Conservation (phyloP, 495 filamentous ascomycete genomes). For the Jackrogersella multiformis region DNA sequence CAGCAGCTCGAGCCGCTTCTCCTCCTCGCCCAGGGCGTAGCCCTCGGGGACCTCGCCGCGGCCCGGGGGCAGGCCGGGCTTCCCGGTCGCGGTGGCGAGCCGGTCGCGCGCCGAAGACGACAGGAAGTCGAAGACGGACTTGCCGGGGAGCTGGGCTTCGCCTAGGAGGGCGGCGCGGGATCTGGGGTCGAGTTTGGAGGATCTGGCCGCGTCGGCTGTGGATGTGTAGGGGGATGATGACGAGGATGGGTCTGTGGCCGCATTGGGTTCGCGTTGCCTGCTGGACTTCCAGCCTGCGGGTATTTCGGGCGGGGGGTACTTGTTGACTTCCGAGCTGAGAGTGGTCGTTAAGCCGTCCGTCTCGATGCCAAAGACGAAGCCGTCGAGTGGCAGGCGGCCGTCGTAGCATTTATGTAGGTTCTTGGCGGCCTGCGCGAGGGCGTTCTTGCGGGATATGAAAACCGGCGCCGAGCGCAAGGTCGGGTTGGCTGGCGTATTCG, state of each 20-base stretch:
- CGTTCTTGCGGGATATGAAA: slow-evolving; percentile 79
- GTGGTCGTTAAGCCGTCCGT: slow-evolving; percentile 62
- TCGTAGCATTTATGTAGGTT: slow-evolving; percentile 85
- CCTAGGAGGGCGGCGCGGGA: slow-evolving; percentile 83
- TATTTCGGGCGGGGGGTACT: slow-evolving; percentile 78
- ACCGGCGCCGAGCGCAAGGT: slow-evolving; percentile 72
- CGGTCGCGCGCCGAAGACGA: slow-evolving; percentile 80
- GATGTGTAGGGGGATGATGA: slow-evolving; percentile 64
- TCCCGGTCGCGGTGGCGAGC: slow-evolving; percentile 79
- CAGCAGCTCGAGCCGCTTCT: slow-evolving; percentile 67
- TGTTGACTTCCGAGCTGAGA: slow-evolving; percentile 66
- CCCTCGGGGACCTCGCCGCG: slow-evolving; percentile 76
- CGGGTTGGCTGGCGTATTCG: slow-evolving; percentile 66
- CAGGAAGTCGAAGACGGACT: slow-evolving; percentile 96
- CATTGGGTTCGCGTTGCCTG: slow-evolving; percentile 57
- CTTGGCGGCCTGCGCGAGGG: slow-evolving; percentile 62
- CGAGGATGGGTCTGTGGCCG: slow-evolving; percentile 32
- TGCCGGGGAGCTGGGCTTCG: slow-evolving; percentile 83
- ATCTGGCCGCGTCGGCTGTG: slow-evolving; percentile 75
- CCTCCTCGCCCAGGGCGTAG: slow-evolving; percentile 66
- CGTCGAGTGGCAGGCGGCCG: slow-evolving; percentile 83
- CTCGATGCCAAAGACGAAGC: slow-evolving; percentile 77
- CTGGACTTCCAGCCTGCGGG: slow-evolving; percentile 80
- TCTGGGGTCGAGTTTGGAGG: slow-evolving; percentile 79
- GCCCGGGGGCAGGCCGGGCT: slow-evolving; percentile 77